These are phyloP conservation scores for Aspergillus pseudotamarii DNA, from an alignment of 2,329 filamentous ascomycete genomes.

Conservation along the genomic window DNA sequence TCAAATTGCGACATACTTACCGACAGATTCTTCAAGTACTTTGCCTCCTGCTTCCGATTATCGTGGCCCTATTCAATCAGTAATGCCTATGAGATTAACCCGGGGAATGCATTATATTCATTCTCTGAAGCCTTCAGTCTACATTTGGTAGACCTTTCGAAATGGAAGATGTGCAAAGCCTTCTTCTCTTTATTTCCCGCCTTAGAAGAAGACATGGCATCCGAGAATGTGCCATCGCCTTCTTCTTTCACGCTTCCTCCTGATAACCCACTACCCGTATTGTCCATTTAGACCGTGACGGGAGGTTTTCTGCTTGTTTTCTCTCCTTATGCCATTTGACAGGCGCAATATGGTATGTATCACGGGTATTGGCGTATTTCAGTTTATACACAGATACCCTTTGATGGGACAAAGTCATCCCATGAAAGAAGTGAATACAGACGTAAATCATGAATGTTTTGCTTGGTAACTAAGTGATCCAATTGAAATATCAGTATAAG, in stretches of 20 bases:
- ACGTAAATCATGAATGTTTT: no score
- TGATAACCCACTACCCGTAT: not conserved
- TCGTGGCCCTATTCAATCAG: not conserved
- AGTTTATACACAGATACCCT: no score
- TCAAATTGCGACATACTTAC: not conserved
- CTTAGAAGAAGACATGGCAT: not conserved
- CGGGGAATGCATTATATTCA: not conserved
- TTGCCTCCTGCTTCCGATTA: not conserved
- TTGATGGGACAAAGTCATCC: no score
- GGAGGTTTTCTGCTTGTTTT: not conserved
- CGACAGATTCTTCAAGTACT: not conserved
- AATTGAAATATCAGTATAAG: no score
- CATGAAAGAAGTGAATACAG: no score
- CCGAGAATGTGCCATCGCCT: not conserved
- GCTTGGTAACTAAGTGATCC: no score
- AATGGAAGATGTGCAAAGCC: not conserved
- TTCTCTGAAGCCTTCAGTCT: not conserved
- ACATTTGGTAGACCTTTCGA: not conserved
- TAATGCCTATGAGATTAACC: not conserved
- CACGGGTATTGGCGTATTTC: no score
- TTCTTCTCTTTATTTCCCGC: not conserved
- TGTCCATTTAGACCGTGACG: not conserved
- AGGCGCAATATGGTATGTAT: not conserved
- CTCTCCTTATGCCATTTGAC: not conserved
- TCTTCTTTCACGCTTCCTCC: not conserved